Evolutionary conservation across 2,329 filamentous ascomycete species (phyloP).

Genomic region (Pestalotiopsis fici): DNA sequence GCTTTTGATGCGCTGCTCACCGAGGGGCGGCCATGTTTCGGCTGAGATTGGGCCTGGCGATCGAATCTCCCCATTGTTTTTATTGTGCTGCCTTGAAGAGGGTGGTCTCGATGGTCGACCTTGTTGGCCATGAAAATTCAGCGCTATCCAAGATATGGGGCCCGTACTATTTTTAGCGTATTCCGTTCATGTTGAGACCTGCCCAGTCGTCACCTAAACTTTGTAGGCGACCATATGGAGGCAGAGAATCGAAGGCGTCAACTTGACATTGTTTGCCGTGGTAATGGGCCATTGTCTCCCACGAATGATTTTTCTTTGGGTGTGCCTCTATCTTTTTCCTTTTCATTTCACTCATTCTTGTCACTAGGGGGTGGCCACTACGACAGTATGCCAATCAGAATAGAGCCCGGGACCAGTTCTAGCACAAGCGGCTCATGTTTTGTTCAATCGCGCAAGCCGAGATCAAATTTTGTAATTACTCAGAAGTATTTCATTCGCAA

Average conservation of each 20-base stretch:
- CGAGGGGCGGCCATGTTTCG: slow-evolving; percentile 16
- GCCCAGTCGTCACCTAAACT: neutral
- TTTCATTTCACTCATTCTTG: too few relatives aligned
- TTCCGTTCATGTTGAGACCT: neutral
- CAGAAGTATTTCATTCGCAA: too few relatives aligned
- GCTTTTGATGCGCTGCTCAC: slow-evolving; percentile 17
- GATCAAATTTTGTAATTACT: too few relatives aligned
- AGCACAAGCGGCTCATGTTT: too few relatives aligned
- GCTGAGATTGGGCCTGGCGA: slow-evolving; percentile 16
- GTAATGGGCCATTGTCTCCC: too few relatives aligned
- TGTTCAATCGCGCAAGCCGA: too few relatives aligned
- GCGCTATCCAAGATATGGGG: neutral
- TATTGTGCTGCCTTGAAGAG: neutral
- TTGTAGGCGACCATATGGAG: neutral
- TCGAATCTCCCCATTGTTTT: slow-evolving; percentile 15
- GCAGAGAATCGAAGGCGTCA: neutral
- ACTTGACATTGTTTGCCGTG: too few relatives aligned
- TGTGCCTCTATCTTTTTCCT: too few relatives aligned
- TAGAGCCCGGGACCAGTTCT: too few relatives aligned
- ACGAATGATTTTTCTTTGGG: too few relatives aligned
- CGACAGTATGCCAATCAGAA: too few relatives aligned
- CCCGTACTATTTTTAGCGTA: neutral
- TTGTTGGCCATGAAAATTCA: neutral
- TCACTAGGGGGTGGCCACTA: too few relatives aligned
- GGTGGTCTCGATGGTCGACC: neutral